Base-by-base conservation (phyloP, 805 yeast species). In the Torulaspora franciscae region DNA sequence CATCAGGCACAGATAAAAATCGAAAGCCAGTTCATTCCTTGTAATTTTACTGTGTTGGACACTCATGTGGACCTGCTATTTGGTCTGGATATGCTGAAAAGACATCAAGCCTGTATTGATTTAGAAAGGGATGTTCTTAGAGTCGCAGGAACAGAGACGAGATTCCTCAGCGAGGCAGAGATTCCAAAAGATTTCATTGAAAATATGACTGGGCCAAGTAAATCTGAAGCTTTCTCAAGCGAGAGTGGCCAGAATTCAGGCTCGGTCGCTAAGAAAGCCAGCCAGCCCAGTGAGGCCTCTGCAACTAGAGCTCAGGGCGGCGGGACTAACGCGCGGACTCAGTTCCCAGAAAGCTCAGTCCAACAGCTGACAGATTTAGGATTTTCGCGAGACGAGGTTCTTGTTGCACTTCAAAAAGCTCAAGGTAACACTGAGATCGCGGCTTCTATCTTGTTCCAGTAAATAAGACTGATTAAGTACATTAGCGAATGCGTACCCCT, bases 51-150 rank as follows among this genome's bases (percentile, higher is more conserved):
- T 1, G 85, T 85, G 2, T 59, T 91, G 40, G 95, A 91, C 48
- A 75, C 84, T 1, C 71, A 69, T 7, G 81, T 81, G 17, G 95
- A 88, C 52, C 71, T 90, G 52, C 68, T 93, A 32, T 72, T 93
- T 26, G 99, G 99, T 0, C 71, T 93, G 42, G 99, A 93, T 64
- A 77, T 91, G 95, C 73, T 93, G 57, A 81, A 83, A 65, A 80
- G 96, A 52, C 91, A 89, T 63, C 89, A 82, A 59, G 95, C 95
- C 39, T 68, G 73, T 30, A 79, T 93, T 41, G 96, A 93, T 62
- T 71, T 93, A 54, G 74, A 74, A 35, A 70, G 70, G 37, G 82
- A 85, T 58, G 74, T 73, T 7, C 72, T 93, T 43, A 72, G 75
- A 2, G 77, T 91, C 44, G 93, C 85, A n/a, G 81, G 79, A 44